Percentiles rank a stretch among this genome's conserved stretches.
phyloP scores from a whole-genome alignment of 352 stramenopile genomes.

The Phytophthora ohioensis region DNA sequence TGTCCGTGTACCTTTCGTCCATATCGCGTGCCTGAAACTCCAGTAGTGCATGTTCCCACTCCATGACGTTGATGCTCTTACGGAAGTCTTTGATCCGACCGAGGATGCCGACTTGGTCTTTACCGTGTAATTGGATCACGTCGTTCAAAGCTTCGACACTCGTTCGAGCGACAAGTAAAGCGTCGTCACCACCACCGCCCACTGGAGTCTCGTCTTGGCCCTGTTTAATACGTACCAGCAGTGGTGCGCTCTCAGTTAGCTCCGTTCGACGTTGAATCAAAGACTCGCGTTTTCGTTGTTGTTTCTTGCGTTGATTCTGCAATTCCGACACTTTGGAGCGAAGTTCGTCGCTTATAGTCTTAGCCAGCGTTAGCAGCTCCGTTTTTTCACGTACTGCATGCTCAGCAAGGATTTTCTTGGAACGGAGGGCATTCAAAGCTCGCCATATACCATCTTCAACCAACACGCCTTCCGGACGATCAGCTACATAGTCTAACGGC shows the following conservation, averaged over 20 bases:
- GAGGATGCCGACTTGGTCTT: conserved; percentile 88
- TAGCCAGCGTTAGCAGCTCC: conserved; percentile 59
- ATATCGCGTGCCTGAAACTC: conserved; percentile 85
- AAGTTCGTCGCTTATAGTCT: conserved; percentile 66
- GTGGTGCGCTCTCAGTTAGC: conserved; percentile 55
- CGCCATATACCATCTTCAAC: conserved; percentile 77
- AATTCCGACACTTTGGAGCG: conserved; percentile 55
- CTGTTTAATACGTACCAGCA: conserved; percentile 92
- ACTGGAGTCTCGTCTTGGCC: conserved; percentile 89
- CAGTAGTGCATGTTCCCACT: conserved; percentile 92
- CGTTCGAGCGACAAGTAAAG: conserved; percentile 78
- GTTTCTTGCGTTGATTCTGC: conserved; percentile 35
- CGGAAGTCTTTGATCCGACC: conserved; percentile 93
- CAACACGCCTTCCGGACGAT: conserved; percentile 70
- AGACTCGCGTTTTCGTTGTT: conserved; percentile 31
- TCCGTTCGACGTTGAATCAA: conserved; percentile 19
- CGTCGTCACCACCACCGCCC: conserved; percentile 63
- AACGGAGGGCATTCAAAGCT: conserved; percentile 66
- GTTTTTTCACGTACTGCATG: conserved; percentile 57
- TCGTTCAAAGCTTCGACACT: conserved; percentile 91
- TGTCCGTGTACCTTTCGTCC: conserved; percentile 93
- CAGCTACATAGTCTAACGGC: conserved; percentile 75
- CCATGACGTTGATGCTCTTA: conserved; percentile 95
- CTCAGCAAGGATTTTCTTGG: conserved; percentile 75
- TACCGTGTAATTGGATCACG: conserved; percentile 86